Base-by-base conservation (phyloP, 1,284 basidiomycete genomes). In the Entoloma clypeatum region DNA sequence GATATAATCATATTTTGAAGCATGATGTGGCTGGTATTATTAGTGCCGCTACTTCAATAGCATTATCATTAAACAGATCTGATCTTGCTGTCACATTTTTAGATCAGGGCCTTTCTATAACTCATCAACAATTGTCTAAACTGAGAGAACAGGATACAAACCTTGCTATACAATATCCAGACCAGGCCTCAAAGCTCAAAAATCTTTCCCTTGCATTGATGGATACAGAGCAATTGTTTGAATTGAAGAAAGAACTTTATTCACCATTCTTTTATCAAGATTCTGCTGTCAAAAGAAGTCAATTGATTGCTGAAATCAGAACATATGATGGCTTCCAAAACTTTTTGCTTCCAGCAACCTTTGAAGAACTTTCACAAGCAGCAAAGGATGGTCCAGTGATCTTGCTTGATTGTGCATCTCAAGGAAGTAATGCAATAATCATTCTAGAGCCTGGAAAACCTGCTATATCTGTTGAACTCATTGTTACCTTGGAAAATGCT, bases 341-440 rank as follows among this genome's bases (percentile, higher is more conserved):
- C 14, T 55, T 54, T 35, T 36, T 55, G 19, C 33, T 49, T 21
- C 53, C 51, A 11, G 25, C 36, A 3, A 36, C 43, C 2, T 55
- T 47, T 36, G 23, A 23, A 19, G 23, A 25, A 5, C 34, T 55
- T 8, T 26, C 27, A 13, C 10, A 27, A 24, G 47, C 45, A 22
- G 44, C 51, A 27, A 19, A 34, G 11, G 18, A 43, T 22, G 53
- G 53, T 4, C 51, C 53, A 4, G 36, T 55, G 3, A 38, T 53
- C 16, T 35, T 51, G 21, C 35, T 55, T 14, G 53, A 44, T 36
- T 41, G 25, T 35, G 46, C 33, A 27, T 11, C 26, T 9, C 19
- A 29, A 18, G 29, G 36, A 21, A 44, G 49, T 21, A 49, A 55
- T 44, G 45, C 44, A 6, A 23, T 55, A 18, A 44, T 55, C 10